A percentile compares a stretch with the other conserved stretches of the same genome.
Conservation (phyloP, 306 rosid species). For the Malus orientalis region DNA sequence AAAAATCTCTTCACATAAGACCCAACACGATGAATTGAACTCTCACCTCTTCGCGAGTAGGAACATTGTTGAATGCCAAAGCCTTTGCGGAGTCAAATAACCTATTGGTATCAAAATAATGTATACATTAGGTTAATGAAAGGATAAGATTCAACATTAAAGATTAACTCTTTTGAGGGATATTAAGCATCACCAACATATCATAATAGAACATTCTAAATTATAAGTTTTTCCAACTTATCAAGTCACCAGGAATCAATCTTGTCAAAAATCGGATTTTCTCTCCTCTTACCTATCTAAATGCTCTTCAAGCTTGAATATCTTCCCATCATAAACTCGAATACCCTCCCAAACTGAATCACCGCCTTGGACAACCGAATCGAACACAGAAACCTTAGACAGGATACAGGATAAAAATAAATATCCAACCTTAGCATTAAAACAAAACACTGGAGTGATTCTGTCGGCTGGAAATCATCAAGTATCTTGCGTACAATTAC, state of each 20-base stretch:
- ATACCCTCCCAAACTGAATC: constrained; percentile 97
- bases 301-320: constrained; percentile 85
- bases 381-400: constrained; percentile 72
- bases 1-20: constrained; percentile 1
- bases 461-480: constrained; percentile 1
- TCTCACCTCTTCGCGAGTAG: constrained; percentile 59
- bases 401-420: constrained; percentile 19
- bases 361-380: constrained; percentile 88
- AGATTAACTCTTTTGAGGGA: background rate
- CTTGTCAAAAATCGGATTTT: background rate
- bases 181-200: background rate
- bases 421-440: constrained; percentile 10
- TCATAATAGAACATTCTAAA: background rate
- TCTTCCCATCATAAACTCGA: constrained; percentile 64
- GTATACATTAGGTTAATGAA: background rate
- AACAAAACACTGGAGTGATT: constrained; percentile 10
- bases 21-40: constrained; percentile 1
- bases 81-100: constrained; percentile 86
- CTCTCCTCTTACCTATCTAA: constrained; percentile 54
- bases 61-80: constrained; percentile 72
- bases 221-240: background rate
- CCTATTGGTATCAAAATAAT: constrained; percentile 28
- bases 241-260: background rate
- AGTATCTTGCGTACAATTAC: constrained; percentile 21
- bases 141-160: background rate